Evolutionary conservation across 1,139 yeast species (phyloP).

Genomic region (Meyerozyma elateridarum): DNA sequence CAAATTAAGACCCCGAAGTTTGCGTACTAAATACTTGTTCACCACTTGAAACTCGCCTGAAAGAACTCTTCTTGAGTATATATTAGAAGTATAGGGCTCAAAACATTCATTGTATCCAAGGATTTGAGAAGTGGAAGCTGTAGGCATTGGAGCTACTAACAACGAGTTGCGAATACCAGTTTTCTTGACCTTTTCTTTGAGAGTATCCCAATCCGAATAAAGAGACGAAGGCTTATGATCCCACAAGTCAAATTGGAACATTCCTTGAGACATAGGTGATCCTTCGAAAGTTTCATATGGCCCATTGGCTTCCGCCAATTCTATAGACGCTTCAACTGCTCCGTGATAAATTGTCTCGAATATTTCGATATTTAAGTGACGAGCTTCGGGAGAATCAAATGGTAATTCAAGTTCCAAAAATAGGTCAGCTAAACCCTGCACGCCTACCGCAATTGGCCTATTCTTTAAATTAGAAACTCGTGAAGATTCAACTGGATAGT

Average conservation of each 20-base stretch:
- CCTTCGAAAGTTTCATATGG: constrained; percentile 47
- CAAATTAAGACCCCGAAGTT: constrained; percentile 50
- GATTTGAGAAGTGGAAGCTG: constrained; percentile 61
- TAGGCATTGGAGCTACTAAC: constrained; percentile 62
- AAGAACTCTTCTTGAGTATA: constrained; percentile 55
- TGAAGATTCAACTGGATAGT: constrained; percentile 54
- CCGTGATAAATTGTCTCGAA: constrained; percentile 61
- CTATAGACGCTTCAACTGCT: constrained; percentile 52
- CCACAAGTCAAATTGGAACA: constrained; percentile 56
- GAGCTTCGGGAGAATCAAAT: constrained; percentile 54
- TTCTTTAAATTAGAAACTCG: constrained; percentile 48
- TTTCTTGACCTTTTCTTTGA: constrained; percentile 40
- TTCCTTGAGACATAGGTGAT: constrained; percentile 56
- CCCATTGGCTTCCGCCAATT: constrained; percentile 47
- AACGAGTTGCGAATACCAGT: constrained; percentile 56
- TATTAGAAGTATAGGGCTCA: constrained; percentile 58
- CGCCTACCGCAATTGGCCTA: constrained; percentile 61
- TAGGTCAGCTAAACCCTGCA: constrained; percentile 59
- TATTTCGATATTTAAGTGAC: constrained; percentile 51
- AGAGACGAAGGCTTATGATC: constrained; percentile 52
- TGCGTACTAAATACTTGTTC: constrained; percentile 50
- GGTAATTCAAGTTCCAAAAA: constrained; percentile 54
- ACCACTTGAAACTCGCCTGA: constrained; percentile 62
- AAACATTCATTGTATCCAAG: constrained; percentile 60
- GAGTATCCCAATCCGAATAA: constrained; percentile 49